Evolutionary conservation across 257 asterid species (phyloP).

Genomic region (Nicotiana attenuata): DNA sequence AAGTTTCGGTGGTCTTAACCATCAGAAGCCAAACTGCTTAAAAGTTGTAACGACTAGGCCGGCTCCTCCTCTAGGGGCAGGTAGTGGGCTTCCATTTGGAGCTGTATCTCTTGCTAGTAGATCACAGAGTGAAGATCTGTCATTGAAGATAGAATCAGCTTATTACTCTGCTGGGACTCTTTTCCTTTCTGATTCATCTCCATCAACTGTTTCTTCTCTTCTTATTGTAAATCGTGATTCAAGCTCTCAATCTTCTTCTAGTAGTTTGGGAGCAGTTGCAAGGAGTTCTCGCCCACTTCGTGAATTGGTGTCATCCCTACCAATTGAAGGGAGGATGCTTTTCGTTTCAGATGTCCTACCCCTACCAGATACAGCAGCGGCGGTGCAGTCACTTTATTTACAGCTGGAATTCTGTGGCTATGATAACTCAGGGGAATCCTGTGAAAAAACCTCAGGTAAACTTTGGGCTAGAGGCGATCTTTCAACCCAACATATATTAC

Average conservation of each 20-base stretch:
- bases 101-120: conserved; percentile 74
- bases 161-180: conserved; percentile 76
- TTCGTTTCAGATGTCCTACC: conserved; percentile 86
- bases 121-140: conserved; percentile 77
- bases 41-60: conserved; percentile 95
- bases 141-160: conserved; percentile 86
- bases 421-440: conserved; percentile 58
- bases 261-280: conserved; percentile 56
- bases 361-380: conserved; percentile 66
- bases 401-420: conserved; percentile 62
- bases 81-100: conserved; percentile 79
- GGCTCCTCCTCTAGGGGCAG: conserved; percentile 88
- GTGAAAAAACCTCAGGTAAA: conserved; percentile 61
- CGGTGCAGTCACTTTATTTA: conserved; percentile 77
- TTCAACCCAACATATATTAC: conserved; percentile 82
- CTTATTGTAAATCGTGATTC: conserved; percentile 78
- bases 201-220: conserved; percentile 79
- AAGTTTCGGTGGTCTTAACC: conserved; percentile 54
- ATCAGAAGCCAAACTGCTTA: conserved; percentile 71
- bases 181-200: conserved; percentile 88
- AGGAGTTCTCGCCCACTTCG: conserved; percentile 83
- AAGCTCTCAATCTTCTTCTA: conserved; percentile 55
- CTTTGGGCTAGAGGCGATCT: conserved; percentile 96
- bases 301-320: conserved; percentile 76
- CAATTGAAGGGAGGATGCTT: conserved; percentile 93